Evolutionary conservation across 139 green algal species (phyloP).

Genomic region (Limnomonas spitsbergensis): DNA sequence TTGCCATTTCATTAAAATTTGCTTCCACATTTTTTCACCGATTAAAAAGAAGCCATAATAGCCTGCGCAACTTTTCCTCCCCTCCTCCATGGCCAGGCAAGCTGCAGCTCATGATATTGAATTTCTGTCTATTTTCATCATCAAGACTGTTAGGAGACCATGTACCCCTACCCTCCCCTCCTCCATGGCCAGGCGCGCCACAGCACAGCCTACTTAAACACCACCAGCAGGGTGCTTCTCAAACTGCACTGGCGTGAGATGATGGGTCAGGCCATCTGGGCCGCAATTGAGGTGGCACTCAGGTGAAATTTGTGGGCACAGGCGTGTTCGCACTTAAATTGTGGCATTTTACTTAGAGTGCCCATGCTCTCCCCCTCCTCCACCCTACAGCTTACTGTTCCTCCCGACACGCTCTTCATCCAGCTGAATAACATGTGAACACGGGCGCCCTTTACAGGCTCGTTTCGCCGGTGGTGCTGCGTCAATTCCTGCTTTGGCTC

Average conservation of each 20-base stretch:
- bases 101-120: neutral
- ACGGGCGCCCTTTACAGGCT: conserved; percentile 43
- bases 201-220: conserved; percentile 2
- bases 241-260: neutral
- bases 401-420: neutral
- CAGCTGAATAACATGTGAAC: neutral
- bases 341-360: neutral
- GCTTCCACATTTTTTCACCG: too few species aligned
- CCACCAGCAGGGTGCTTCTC: neutral
- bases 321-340: neutral
- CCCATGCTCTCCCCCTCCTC: neutral
- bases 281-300: neutral
- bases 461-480: conserved; percentile 59
- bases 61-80: too few species aligned
- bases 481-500: conserved; percentile 70
- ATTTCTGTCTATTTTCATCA: too few species aligned
- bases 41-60: too few species aligned
- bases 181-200: too few species aligned
- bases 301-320: neutral
- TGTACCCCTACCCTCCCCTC: too few species aligned
- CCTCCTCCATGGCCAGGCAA: too few species aligned
- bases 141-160: too few species aligned
- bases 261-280: neutral
- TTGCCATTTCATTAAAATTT: too few species aligned
- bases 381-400: neutral